Percentiles rank a stretch among this genome's conserved stretches.
Conservation (phyloP, 1,139 yeast genomes). For the Nematodospora anomalae region DNA sequence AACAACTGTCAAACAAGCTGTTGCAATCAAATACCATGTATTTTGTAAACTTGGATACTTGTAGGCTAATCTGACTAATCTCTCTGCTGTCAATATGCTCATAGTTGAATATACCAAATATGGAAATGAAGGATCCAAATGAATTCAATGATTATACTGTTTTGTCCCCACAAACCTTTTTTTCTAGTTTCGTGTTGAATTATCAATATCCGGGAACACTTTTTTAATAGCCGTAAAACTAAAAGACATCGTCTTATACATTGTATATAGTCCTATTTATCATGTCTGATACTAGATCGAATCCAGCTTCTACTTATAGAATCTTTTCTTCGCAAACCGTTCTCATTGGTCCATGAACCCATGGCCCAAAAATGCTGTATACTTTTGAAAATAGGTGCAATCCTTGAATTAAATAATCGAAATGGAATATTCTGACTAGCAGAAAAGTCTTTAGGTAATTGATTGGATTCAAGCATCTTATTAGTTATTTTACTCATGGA, state of each 20-base stretch:
- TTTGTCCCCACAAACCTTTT: not conserved
- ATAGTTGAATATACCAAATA: no score
- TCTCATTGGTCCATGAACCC: slow-evolving; percentile 55
- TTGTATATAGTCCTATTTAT: slow-evolving; percentile 1
- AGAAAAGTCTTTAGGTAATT: slow-evolving; percentile 29
- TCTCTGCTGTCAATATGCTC: slow-evolving; percentile 54
- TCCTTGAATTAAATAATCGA: slow-evolving; percentile 25
- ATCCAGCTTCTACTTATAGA: slow-evolving; percentile 45
- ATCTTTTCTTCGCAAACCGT: slow-evolving; percentile 51
- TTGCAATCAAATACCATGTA: slow-evolving; percentile 73
- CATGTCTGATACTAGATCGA: slow-evolving; percentile 14
- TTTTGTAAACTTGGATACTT: slow-evolving; percentile 44
- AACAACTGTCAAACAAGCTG: slow-evolving; percentile 79
- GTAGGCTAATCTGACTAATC: slow-evolving; percentile 60
- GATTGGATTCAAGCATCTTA: slow-evolving; percentile 13
- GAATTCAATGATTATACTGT: no score
- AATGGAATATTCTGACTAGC: slow-evolving; percentile 25
- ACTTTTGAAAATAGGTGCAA: slow-evolving; percentile 50
- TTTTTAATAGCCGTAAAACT: not conserved
- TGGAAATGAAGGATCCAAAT: no score
- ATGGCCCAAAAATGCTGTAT: slow-evolving; percentile 64
- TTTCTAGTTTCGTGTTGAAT: not conserved
- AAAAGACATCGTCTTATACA: not conserved
- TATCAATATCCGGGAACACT: not conserved
- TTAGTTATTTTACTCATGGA: slow-evolving; percentile 16